These are phyloP conservation scores for Phyllosticta citrichinensis DNA, from an alignment of 2,329 filamentous ascomycete species.

Conservation along the genomic window DNA sequence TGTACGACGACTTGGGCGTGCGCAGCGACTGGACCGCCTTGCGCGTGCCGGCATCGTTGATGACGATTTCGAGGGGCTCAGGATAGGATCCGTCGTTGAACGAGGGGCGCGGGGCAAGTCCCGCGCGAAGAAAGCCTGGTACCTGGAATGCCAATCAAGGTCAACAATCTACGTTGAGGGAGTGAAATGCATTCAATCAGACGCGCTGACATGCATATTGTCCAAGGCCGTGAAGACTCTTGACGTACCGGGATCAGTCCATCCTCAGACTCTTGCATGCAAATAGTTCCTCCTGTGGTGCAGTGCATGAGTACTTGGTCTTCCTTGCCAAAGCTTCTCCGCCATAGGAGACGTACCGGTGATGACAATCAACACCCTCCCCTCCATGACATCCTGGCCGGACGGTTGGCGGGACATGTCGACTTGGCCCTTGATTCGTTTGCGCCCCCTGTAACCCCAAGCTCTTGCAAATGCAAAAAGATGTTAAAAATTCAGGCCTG, in stretches of 20 bases:
- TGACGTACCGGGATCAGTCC: constrained; percentile 62
- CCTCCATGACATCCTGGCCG: constrained; percentile 46
- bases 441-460: neutral
- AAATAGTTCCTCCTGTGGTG: constrained; percentile 59
- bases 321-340: neutral
- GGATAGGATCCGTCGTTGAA: constrained; percentile 70
- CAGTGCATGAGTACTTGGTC: constrained; percentile 2
- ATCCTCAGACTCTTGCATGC: constrained; percentile 73
- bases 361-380: constrained; percentile 79
- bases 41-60: constrained; percentile 37
- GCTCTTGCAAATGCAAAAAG: neutral
- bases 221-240: neutral
- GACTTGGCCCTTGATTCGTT: neutral
- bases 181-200: neutral
- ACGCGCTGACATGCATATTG: neutral
- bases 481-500: too few relatives aligned
- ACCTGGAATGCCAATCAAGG: constrained; percentile 22
- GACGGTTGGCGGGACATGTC: neutral
- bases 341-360: constrained; percentile 45
- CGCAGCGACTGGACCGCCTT: constrained; percentile 58
- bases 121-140: constrained; percentile 65
- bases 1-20: constrained; percentile 71
- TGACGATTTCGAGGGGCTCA: constrained; percentile 45
- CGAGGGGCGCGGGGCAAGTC: constrained; percentile 69
- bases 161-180: neutral